These are phyloP conservation scores for Basipetospora chlamydospora DNA, from an alignment of 2,329 filamentous ascomycete genomes.

Conservation along the genomic window DNA sequence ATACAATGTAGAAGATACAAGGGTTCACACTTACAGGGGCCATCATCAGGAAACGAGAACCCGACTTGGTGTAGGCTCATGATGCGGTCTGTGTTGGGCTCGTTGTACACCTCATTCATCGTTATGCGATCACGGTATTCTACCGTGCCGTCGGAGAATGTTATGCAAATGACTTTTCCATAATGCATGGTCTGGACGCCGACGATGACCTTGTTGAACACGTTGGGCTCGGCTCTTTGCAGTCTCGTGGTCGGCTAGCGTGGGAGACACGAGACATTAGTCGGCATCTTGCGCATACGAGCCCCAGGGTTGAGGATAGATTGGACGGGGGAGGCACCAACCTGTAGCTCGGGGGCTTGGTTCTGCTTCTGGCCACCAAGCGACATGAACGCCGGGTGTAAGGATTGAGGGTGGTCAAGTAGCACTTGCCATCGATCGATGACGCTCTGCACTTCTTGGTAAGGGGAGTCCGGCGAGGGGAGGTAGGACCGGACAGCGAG, in stretches of 20 bases:
- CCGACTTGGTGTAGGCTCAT: conserved; percentile 62
- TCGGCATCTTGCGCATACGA: too few species aligned
- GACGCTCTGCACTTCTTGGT: conserved; percentile 54
- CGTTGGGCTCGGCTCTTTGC: conserved; percentile 51
- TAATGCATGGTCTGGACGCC: conserved; percentile 54
- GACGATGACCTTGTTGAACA: conserved; percentile 57
- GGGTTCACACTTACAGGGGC: conserved; percentile 38
- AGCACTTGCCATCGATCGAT: conserved; percentile 75
- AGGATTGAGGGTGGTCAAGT: conserved; percentile 44
- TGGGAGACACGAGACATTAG: neutral
- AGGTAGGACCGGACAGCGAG: conserved; percentile 57
- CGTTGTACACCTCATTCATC: conserved; percentile 52
- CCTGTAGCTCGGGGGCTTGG: conserved; percentile 16
- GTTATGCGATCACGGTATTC: conserved; percentile 66
- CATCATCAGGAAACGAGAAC: conserved; percentile 50
- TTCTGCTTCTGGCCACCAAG: conserved; percentile 49
- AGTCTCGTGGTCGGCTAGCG: conserved; percentile 24
- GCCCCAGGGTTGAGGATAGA: neutral
- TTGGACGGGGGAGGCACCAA: neutral
- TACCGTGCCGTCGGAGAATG: conserved; percentile 66
- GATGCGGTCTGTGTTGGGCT: conserved; percentile 49
- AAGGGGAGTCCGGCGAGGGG: conserved; percentile 37
- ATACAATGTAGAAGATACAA: too few species aligned
- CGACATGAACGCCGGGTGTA: conserved; percentile 68
- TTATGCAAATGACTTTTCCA: conserved; percentile 56